Conservation (phyloP, 2,329 filamentous ascomycete species). For the Colletotrichum endophyticum region DNA sequence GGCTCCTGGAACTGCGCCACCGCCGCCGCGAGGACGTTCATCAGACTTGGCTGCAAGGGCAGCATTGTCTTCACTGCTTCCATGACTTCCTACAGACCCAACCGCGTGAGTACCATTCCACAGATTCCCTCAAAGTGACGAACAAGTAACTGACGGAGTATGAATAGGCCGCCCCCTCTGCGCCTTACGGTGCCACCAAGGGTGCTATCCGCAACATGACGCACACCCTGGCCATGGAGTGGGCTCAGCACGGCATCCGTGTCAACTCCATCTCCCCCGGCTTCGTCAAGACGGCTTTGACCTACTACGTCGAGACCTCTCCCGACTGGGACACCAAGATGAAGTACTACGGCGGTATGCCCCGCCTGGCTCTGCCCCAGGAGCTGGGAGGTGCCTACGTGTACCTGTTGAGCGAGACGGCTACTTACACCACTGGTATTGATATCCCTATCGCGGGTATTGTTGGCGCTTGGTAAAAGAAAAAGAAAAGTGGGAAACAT, state of each 20-base stretch:
- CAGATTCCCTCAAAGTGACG: background rate
- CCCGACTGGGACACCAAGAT: constrained; percentile 62
- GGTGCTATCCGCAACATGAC: constrained; percentile 45
- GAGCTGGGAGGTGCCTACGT: constrained; percentile 64
- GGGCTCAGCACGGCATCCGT: constrained; percentile 49
- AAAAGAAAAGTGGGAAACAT: background rate
- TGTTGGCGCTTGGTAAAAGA: constrained; percentile 26
- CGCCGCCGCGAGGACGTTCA: constrained; percentile 47
- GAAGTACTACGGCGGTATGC: constrained; percentile 64
- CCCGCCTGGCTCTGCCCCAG: constrained; percentile 54
- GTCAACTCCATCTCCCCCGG: constrained; percentile 53
- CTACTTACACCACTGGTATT: constrained; percentile 53
- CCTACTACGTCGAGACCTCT: constrained; percentile 54
- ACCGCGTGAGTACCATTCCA: constrained; percentile 34
- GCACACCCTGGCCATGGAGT: constrained; percentile 50
- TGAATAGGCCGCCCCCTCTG: constrained; percentile 49
- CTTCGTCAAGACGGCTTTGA: constrained; percentile 49
- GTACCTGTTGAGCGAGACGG: constrained; percentile 57
- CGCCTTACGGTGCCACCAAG: constrained; percentile 51
- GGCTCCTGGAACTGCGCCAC: constrained; percentile 50
- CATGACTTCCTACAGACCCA: constrained; percentile 53
- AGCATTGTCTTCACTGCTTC: constrained; percentile 49
- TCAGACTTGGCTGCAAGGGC: constrained; percentile 37
- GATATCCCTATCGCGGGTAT: constrained; percentile 49
- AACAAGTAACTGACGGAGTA: background rate